These are phyloP conservation scores for Macaranga tanarius DNA, from an alignment of 441 rosid genomes.

Conservation along the genomic window DNA sequence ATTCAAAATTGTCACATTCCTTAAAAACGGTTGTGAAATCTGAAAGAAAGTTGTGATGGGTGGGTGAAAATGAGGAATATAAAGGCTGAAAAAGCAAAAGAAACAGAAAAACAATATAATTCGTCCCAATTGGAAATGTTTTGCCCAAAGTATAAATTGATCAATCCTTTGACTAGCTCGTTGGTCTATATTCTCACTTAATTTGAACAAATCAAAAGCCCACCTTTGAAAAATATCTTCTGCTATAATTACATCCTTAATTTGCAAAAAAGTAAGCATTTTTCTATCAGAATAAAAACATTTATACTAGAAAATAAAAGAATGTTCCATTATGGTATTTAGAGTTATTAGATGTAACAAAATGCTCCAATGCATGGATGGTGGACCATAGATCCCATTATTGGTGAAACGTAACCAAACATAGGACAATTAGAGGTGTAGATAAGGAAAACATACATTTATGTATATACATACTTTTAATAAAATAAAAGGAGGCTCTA, in stretches of 20 bases:
- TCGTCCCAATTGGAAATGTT: constrained; percentile 29
- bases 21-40: not conserved
- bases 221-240: not conserved
- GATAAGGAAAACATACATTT: too few relatives aligned
- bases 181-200: constrained; percentile 10
- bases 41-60: constrained; percentile 10
- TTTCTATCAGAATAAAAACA: not conserved
- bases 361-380: not conserved
- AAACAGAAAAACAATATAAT: constrained; percentile 24
- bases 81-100: constrained; percentile 42
- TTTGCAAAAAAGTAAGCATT: not conserved
- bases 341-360: not conserved
- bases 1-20: too few relatives aligned
- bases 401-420: not conserved
- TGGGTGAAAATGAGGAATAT: constrained; percentile 11
- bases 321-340: not conserved
- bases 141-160: constrained; percentile 39
- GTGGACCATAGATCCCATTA: constrained; percentile 13
- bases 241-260: not conserved
- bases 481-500: not conserved
- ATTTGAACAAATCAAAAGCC: constrained; percentile 2
- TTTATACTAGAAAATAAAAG: not conserved
- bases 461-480: not conserved
- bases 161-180: constrained; percentile 41
- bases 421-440: not conserved